Percentiles rank a stretch among this genome's conserved stretches.
phyloP scores from a whole-genome alignment of 1,284 basidiomycete species.

The Rhizopogon parksii region DNA sequence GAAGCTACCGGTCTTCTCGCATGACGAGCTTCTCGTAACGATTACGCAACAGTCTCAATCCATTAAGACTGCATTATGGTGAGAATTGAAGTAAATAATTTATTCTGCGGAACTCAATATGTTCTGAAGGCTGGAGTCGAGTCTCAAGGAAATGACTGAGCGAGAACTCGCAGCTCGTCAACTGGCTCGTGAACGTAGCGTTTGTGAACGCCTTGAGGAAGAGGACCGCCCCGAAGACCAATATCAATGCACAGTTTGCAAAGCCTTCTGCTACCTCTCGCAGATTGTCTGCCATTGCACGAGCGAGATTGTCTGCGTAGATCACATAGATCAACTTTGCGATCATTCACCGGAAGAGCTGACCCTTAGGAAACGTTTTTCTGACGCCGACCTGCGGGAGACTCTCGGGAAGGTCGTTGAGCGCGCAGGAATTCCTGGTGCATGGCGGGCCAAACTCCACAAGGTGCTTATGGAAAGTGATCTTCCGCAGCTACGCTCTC shows the following conservation, averaged over 20 bases:
- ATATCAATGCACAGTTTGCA: conserved; percentile 93
- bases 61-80: conserved; percentile 94
- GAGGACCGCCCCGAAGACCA: conserved; percentile 86
- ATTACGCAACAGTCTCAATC: conserved; percentile 90
- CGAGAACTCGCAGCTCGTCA: conserved; percentile 73
- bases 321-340: conserved; percentile 79
- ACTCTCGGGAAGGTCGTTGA: conserved; percentile 61
- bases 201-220: conserved; percentile 69
- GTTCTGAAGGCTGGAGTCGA: conserved; percentile 67
- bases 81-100: conserved; percentile 26
- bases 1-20: conserved; percentile 96
- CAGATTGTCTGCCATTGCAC: conserved; percentile 82
- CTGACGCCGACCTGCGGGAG: conserved; percentile 72
- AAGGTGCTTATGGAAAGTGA: conserved; percentile 62
- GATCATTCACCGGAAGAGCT: conserved; percentile 55
- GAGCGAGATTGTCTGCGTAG: conserved; percentile 75
- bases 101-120: conserved; percentile 16
- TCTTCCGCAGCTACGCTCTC: conserved; percentile 66
- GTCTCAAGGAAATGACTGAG: conserved; percentile 83
- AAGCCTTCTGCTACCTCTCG: conserved; percentile 92
- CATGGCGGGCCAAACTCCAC: conserved; percentile 70
- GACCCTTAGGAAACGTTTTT: conserved; percentile 73
- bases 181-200: conserved; percentile 47
- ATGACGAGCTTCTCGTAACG: conserved; percentile 93
- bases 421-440: conserved; percentile 67